Conservation (phyloP, 2,329 filamentous ascomycete species). For the Epichloe aotearoae region DNA sequence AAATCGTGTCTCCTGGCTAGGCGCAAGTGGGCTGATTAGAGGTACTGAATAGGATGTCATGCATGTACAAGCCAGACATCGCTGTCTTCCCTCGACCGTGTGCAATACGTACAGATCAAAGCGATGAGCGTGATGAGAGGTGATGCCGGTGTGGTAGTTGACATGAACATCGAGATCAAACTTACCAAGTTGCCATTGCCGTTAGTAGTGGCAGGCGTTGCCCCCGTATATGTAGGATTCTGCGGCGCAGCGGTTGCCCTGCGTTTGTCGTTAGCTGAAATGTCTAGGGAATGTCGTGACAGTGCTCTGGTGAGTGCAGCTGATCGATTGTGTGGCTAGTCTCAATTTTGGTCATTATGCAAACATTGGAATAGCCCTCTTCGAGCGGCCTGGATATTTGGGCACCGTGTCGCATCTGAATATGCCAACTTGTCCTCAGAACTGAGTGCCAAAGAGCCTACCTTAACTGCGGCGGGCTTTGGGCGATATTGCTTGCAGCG, state of each 20-base stretch:
- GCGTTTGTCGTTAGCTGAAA: slow-evolving; percentile 5
- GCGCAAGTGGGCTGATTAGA: not conserved
- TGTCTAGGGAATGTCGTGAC: not conserved
- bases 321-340: not conserved
- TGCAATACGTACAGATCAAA: not conserved
- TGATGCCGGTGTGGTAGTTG: not conserved
- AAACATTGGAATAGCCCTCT: not conserved
- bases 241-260: slow-evolving; percentile 10
- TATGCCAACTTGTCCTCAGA: not conserved
- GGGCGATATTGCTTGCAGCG: slow-evolving; percentile 26
- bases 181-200: slow-evolving; percentile 29
- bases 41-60: not conserved
- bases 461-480: slow-evolving; percentile 32
- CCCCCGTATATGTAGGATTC: slow-evolving; percentile 14
- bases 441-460: slow-evolving; percentile 16
- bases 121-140: not conserved
- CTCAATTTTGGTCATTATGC: no score
- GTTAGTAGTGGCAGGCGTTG: slow-evolving; percentile 27
- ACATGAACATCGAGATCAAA: slow-evolving; percentile 3
- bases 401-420: not conserved
- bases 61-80: not conserved
- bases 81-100: not conserved
- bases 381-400: not conserved
- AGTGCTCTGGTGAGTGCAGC: not conserved
- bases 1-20: not conserved